Conservation (phyloP, 2,329 filamentous ascomycete genomes). For the Alternaria hordeiaustralica region DNA sequence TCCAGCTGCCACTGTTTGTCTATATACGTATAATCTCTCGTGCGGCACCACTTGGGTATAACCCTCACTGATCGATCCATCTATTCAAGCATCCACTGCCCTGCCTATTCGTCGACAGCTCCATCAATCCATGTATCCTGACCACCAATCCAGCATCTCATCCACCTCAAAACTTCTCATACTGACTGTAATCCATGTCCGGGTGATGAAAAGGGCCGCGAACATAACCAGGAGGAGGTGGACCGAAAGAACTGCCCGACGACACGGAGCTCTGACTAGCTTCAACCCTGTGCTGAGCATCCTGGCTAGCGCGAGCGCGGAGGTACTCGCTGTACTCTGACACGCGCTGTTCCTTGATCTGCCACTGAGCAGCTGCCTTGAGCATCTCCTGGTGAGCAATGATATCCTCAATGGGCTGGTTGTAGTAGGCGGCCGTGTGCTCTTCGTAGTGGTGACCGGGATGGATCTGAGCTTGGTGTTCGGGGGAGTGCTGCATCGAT, state of each 20-base stretch:
- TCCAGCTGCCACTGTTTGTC: background rate
- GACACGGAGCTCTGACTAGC: background rate
- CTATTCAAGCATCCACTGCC: background rate
- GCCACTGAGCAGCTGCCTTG: constrained; percentile 20
- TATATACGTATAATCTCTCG: constrained; percentile 1
- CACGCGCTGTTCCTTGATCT: constrained; percentile 26
- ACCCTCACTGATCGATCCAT: background rate
- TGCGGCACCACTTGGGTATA: background rate
- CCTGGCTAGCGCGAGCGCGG: constrained; percentile 20
- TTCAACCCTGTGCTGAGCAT: constrained; percentile 11
- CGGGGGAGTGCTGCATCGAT: background rate
- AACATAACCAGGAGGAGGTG: background rate
- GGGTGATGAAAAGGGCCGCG: background rate
- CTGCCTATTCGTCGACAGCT: background rate
- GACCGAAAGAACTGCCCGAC: background rate
- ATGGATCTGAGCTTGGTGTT: background rate
- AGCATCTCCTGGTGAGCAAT: background rate
- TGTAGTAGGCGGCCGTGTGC: background rate
- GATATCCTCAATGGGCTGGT: background rate
- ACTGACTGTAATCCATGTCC: background rate
- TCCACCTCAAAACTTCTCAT: background rate
- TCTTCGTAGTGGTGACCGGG: background rate
- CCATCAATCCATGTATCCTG: background rate
- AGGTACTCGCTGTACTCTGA: constrained; percentile 29
- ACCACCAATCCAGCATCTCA: no score